These are phyloP conservation scores for Colletotrichum australisinense DNA, from an alignment of 2,329 filamentous ascomycete genomes.

Conservation along the genomic window DNA sequence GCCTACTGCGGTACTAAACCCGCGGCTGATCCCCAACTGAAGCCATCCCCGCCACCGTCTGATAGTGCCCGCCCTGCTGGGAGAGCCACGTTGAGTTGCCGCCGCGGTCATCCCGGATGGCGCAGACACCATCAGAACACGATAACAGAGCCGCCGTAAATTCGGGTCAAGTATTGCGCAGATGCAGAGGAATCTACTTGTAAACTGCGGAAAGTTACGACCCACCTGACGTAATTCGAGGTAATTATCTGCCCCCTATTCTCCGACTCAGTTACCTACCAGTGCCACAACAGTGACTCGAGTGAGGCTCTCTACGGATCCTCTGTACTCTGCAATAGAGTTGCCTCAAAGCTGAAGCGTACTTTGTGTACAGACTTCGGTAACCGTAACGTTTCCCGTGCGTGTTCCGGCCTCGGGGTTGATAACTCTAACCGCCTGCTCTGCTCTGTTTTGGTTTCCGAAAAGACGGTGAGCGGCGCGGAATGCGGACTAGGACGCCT, in stretches of 20 bases:
- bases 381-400: not conserved
- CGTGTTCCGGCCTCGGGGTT: not conserved
- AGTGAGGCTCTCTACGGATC: not conserved
- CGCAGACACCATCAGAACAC: not conserved
- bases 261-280: not conserved
- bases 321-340: too few relatives aligned
- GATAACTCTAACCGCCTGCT: not conserved
- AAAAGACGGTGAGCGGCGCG: slow-evolving; percentile 32
- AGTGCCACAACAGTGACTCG: not conserved
- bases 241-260: slow-evolving; percentile 13
- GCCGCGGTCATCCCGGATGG: slow-evolving; percentile 4
- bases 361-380: not conserved
- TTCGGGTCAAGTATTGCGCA: slow-evolving; percentile 7
- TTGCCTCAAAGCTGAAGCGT: too few relatives aligned
- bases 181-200: not conserved
- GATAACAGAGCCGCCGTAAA: not conserved
- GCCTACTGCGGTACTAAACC: not conserved
- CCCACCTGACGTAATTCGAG: slow-evolving; percentile 35
- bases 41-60: slow-evolving; percentile 23
- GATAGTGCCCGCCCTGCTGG: slow-evolving; percentile 1
- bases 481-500: not conserved
- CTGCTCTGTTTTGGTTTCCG: not conserved
- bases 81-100: not conserved
- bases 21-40: not conserved
- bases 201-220: not conserved